Conservation (phyloP, 305 asterid species). For the Fraxinus paxiana region DNA sequence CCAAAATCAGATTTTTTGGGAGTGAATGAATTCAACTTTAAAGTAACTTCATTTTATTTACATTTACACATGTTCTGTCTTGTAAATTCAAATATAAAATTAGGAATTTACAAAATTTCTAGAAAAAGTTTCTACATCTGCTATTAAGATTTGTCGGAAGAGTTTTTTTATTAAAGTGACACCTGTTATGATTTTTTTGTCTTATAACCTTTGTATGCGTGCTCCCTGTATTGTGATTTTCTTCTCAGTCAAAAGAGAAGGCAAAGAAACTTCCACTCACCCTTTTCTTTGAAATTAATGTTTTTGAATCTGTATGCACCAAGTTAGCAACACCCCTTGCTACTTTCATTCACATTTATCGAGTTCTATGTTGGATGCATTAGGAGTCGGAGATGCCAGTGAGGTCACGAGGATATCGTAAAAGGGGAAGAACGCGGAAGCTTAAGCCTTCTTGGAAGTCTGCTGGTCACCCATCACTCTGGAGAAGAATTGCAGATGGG, state of each 20-base stretch:
- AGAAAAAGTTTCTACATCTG: not conserved
- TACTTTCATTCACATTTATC: slow-evolving; percentile 9
- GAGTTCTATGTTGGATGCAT: slow-evolving; percentile 18
- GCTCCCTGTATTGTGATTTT: not conserved
- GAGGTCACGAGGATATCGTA: slow-evolving; percentile 80
- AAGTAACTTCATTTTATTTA: not conserved
- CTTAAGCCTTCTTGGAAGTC: slow-evolving; percentile 92
- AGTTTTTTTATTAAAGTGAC: not conserved
- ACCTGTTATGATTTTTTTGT: slow-evolving; percentile 1
- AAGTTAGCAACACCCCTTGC: not conserved
- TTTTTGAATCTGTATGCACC: not conserved
- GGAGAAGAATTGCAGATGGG: slow-evolving; percentile 93
- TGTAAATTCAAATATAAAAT: not conserved
- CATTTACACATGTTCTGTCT: not conserved
- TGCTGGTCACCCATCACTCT: slow-evolving; percentile 95
- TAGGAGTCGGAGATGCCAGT: slow-evolving; percentile 56
- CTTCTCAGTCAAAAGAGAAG: slow-evolving; percentile 4
- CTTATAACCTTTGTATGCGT: not conserved
- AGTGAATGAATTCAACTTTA: not conserved
- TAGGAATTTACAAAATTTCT: not conserved
- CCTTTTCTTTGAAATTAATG: slow-evolving; percentile 1
- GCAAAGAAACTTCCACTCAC: not conserved
- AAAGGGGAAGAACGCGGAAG: slow-evolving; percentile 85
- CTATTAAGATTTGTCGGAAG: not conserved
- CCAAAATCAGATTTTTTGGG: not conserved